A percentile compares a stretch with the other conserved stretches of the same genome.
Conservation (phyloP, 2,329 filamentous ascomycete species). For the Ophiostoma montium region DNA sequence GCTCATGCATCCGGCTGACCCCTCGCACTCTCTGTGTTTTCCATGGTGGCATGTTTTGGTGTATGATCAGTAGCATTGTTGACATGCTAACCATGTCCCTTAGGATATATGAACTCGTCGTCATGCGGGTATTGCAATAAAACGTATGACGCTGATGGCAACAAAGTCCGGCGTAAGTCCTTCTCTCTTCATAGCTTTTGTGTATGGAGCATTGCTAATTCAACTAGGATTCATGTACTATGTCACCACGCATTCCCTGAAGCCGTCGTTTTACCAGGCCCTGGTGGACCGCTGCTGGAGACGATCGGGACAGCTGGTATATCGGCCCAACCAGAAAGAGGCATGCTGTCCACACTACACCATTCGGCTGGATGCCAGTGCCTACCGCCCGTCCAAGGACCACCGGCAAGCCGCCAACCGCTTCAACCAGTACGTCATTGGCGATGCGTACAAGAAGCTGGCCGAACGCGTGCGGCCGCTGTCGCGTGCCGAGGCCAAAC, state of each 20-base stretch:
- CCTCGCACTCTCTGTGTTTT: background rate
- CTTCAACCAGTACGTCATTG: slow-evolving; percentile 55
- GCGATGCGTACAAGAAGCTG: slow-evolving; percentile 51
- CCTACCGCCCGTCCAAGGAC: slow-evolving; percentile 53
- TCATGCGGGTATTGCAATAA: background rate
- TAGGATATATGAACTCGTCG: background rate
- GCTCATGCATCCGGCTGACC: no score
- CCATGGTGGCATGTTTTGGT: no score
- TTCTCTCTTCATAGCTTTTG: background rate
- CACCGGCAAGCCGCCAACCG: slow-evolving; percentile 64
- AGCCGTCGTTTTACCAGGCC: slow-evolving; percentile 52
- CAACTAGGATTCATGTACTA: slow-evolving; percentile 58
- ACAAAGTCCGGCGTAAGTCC: background rate
- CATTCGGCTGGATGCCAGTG: slow-evolving; percentile 52
- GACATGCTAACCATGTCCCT: background rate
- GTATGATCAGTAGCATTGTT: no score
- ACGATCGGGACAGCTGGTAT: slow-evolving; percentile 55
- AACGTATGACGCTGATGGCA: background rate
- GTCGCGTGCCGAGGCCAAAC: slow-evolving; percentile 50
- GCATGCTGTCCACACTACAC: slow-evolving; percentile 92
- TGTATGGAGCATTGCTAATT: slow-evolving; percentile 1
- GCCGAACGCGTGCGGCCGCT: slow-evolving; percentile 50
- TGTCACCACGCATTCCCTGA: slow-evolving; percentile 45
- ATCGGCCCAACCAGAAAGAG: slow-evolving; percentile 61
- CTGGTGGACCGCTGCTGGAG: slow-evolving; percentile 68